Evolutionary conservation across 2,329 filamentous ascomycete species (phyloP).

Genomic region (Fusarium sp.): DNA sequence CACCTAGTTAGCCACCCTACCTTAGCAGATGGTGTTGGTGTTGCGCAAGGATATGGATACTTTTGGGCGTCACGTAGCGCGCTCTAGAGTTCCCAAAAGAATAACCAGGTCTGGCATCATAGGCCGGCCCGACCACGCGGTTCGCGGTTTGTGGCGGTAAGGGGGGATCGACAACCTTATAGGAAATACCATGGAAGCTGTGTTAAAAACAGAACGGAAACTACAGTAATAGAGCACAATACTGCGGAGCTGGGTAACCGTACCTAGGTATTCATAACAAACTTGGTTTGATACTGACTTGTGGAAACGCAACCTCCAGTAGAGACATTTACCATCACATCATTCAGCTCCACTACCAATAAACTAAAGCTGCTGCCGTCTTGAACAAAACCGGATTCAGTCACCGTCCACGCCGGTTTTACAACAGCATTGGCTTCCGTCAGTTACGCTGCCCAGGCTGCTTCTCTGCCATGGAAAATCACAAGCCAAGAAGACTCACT

Average conservation of each 20-base stretch:
- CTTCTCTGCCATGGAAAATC: slow-evolving; percentile 29
- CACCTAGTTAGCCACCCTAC: too few relatives aligned
- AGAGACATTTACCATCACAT: slow-evolving; percentile 21
- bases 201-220: background rate
- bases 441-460: slow-evolving; percentile 17
- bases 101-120: slow-evolving; percentile 43
- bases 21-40: background rate
- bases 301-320: slow-evolving; percentile 7
- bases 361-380: slow-evolving; percentile 21
- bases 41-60: slow-evolving; percentile 38
- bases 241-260: background rate
- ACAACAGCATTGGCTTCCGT: slow-evolving; percentile 35
- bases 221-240: background rate
- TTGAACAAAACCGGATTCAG: slow-evolving; percentile 40
- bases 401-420: slow-evolving; percentile 23
- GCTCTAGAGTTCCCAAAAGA: slow-evolving; percentile 31
- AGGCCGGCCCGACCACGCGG: slow-evolving; percentile 40
- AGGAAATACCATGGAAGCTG: slow-evolving; percentile 27
- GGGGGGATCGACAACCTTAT: slow-evolving; percentile 36
- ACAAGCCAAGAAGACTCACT: slow-evolving; percentile 15
- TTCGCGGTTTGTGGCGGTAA: slow-evolving; percentile 25
- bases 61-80: slow-evolving; percentile 35
- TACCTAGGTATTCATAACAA: slow-evolving; percentile 24
- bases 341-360: slow-evolving; percentile 37
- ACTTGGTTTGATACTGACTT: slow-evolving; percentile 15